phyloP scores from a whole-genome alignment of 2,329 filamentous ascomycete genomes.

The Alternaria solani region DNA sequence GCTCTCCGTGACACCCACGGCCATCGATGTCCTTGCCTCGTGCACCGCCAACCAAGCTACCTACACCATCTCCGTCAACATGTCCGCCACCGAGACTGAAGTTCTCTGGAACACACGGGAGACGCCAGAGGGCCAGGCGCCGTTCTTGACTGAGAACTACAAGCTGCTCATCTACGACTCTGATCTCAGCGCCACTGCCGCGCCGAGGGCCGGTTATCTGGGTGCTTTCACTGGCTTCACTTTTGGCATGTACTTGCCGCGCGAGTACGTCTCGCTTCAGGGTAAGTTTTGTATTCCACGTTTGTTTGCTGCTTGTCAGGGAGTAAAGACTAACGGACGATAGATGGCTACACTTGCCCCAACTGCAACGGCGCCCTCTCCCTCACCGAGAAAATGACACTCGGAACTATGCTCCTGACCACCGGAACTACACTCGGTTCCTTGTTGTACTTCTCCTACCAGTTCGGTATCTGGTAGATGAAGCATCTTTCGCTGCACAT shows the following conservation, averaged over 20 bases:
- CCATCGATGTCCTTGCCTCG: conserved; percentile 68
- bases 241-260: conserved; percentile 70
- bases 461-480: conserved; percentile 53
- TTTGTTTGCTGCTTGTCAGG: neutral
- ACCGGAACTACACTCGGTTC: conserved; percentile 64
- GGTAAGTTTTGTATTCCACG: conserved; percentile 50
- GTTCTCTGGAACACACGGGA: conserved; percentile 68
- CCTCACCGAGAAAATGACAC: conserved; percentile 61
- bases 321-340: conserved; percentile 13
- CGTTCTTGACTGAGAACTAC: conserved; percentile 67
- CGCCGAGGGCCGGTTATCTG: conserved; percentile 64
- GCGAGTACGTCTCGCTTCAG: conserved; percentile 59
- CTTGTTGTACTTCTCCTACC: conserved; percentile 62
- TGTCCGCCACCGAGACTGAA: conserved; percentile 61
- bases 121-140: conserved; percentile 41
- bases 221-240: conserved; percentile 59
- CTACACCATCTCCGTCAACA: conserved; percentile 69
- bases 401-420: conserved; percentile 65
- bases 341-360: conserved; percentile 62
- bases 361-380: conserved; percentile 65
- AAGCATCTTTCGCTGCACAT: neutral
- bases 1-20: conserved; percentile 64
- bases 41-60: conserved; percentile 66
- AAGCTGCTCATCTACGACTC: conserved; percentile 70
- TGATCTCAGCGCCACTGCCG: conserved; percentile 60